Evolutionary conservation across 768 basidiomycete genomes (phyloP).

Genomic region (Rhodotorula sphaerocarpa): DNA sequence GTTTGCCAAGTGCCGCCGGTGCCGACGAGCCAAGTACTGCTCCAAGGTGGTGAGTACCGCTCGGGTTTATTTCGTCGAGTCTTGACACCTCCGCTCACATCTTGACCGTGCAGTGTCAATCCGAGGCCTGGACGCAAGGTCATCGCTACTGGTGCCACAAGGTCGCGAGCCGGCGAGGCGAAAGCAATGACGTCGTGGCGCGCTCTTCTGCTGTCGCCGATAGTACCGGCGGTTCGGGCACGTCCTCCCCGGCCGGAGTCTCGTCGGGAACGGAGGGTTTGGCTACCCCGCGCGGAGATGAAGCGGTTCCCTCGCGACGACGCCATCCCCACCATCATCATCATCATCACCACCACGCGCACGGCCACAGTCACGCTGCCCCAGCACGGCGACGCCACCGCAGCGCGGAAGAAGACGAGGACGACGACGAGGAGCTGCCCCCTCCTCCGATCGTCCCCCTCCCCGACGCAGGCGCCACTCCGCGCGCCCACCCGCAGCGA

Average conservation of each 20-base stretch:
- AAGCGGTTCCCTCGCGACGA: neutral
- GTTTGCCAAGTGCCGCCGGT: conserved; percentile 92
- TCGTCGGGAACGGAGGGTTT: neutral
- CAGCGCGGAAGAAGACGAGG: neutral
- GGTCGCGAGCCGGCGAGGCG: neutral
- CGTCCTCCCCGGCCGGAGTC: neutral
- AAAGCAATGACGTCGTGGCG: neutral
- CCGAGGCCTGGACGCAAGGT: conserved; percentile 89
- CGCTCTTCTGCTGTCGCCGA: neutral
- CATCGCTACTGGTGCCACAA: conserved; percentile 58
- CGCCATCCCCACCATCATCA: neutral
- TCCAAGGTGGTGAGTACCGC: conserved; percentile 67
- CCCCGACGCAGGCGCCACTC: neutral
- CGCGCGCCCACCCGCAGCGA: neutral
- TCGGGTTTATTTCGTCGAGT: neutral
- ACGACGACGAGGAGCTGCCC: neutral
- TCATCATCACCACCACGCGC: neutral
- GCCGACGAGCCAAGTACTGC: conserved; percentile 96
- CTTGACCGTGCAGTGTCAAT: conserved; percentile 57
- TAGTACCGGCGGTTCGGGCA: neutral
- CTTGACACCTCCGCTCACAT: neutral
- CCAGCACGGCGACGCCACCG: neutral
- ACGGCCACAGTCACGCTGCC: conserved; percentile 3
- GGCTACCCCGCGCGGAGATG: neutral
- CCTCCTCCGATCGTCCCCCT: neutral